A percentile compares a stretch with the other conserved stretches of the same genome.
phyloP scores from a whole-genome alignment of 768 basidiomycete species.

The Calocybe cyanea region DNA sequence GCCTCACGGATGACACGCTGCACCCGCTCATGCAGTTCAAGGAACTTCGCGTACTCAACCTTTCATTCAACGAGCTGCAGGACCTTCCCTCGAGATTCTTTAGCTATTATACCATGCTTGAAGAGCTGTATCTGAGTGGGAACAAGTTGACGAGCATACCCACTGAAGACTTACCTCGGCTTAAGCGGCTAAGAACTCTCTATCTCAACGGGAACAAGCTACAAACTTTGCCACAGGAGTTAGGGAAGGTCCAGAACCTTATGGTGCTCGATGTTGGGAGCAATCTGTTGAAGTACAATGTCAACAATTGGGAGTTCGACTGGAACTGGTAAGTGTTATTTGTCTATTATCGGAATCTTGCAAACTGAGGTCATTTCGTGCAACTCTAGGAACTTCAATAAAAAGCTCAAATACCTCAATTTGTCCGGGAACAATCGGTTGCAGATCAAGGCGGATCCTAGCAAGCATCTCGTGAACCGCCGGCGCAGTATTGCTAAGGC shows the following conservation, averaged over 20 bases:
- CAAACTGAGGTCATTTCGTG: conserved; percentile 1
- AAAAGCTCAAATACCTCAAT: conserved; percentile 89
- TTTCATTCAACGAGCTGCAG: conserved; percentile 93
- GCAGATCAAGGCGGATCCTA: conserved; percentile 81
- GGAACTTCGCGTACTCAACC: conserved; percentile 78
- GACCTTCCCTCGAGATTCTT: conserved; percentile 82
- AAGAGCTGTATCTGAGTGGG: conserved; percentile 92
- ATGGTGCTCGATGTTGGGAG: conserved; percentile 88
- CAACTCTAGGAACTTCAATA: conserved; percentile 93
- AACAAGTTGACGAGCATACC: conserved; percentile 90
- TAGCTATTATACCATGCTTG: conserved; percentile 60
- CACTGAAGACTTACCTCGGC: conserved; percentile 76
- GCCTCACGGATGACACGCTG: conserved; percentile 74
- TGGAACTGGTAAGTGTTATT: conserved; percentile 85
- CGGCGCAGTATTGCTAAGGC: conserved; percentile 22
- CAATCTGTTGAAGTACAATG: conserved; percentile 93
- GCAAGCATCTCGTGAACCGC: conserved; percentile 27
- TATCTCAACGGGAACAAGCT: conserved; percentile 94
- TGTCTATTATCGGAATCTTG: neutral
- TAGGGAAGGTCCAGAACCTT: conserved; percentile 78
- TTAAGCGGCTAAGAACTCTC: conserved; percentile 66
- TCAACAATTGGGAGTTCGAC: conserved; percentile 97
- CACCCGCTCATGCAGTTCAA: conserved; percentile 71
- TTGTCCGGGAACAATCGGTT: conserved; percentile 95
- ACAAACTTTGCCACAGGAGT: conserved; percentile 87